Evolutionary conservation across 306 rosid genomes (phyloP).

Genomic region (Acacia melanoxylon): DNA sequence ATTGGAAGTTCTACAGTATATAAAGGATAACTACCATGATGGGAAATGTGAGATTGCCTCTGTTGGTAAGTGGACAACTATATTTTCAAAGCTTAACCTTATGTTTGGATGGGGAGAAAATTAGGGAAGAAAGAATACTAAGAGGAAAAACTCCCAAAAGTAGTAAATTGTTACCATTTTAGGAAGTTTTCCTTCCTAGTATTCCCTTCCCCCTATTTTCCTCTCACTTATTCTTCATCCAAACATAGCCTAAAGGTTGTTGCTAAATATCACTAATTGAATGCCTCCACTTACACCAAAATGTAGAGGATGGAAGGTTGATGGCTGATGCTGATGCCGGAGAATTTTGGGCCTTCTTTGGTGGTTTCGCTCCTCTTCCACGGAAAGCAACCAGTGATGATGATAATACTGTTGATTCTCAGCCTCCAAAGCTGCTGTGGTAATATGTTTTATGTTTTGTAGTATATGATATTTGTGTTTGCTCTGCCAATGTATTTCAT

Average conservation of each 20-base stretch:
- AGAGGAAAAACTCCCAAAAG: too few relatives aligned
- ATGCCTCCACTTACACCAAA: constrained; percentile 36
- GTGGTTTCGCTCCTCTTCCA: constrained; percentile 99
- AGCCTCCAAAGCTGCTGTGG: constrained; percentile 72
- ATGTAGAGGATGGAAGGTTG: constrained; percentile 93
- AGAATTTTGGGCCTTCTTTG: constrained; percentile 96
- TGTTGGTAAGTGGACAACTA: constrained; percentile 68
- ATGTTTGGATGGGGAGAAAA: too few relatives aligned
- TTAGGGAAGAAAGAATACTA: too few relatives aligned
- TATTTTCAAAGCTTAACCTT: constrained; percentile 3
- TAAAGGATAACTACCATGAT: constrained; percentile 89
- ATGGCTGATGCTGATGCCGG: constrained; percentile 97
- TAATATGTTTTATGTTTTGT: constrained; percentile 46
- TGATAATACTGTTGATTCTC: constrained; percentile 59
- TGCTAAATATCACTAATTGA: constrained; percentile 34
- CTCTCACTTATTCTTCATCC: too few relatives aligned
- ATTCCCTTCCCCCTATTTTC: too few relatives aligned
- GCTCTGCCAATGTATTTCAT: background rate
- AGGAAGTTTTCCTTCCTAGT: too few relatives aligned
- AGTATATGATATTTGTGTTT: constrained; percentile 9
- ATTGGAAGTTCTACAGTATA: constrained; percentile 90
- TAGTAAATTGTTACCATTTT: too few relatives aligned
- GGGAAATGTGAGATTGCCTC: constrained; percentile 96
- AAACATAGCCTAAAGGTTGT: background rate
- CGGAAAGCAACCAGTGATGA: constrained; percentile 65